Evolutionary conservation across 2,329 filamentous ascomycete genomes (phyloP).

Genomic region (Fusarium illudens): DNA sequence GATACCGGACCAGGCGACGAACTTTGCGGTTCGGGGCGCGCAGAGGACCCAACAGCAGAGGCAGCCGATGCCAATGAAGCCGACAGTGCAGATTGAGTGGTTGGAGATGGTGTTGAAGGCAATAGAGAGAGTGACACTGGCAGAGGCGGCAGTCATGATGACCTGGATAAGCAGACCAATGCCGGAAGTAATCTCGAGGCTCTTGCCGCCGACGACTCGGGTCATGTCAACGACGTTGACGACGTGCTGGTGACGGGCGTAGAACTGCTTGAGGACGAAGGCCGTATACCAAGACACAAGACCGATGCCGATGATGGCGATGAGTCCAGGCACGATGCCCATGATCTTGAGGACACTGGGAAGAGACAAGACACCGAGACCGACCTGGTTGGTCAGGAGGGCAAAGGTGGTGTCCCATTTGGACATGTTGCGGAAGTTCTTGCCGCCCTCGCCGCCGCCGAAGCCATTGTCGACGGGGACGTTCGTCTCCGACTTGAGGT

Average conservation of each 20-base stretch:
- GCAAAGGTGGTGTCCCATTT: constrained; percentile 48
- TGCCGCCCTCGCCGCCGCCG: constrained; percentile 42
- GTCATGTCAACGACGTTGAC: constrained; percentile 77
- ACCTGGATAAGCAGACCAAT: constrained; percentile 77
- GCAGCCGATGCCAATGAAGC: constrained; percentile 69
- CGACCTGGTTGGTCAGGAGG: constrained; percentile 48
- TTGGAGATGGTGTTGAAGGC: constrained; percentile 74
- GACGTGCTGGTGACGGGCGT: constrained; percentile 71
- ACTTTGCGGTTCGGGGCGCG: constrained; percentile 70
- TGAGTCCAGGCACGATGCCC: constrained; percentile 72
- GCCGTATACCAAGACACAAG: constrained; percentile 71
- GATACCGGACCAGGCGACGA: constrained; percentile 45
- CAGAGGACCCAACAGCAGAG: constrained; percentile 70
- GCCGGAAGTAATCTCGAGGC: constrained; percentile 46
- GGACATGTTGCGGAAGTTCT: constrained; percentile 47
- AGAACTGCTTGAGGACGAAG: constrained; percentile 68
- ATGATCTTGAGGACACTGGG: constrained; percentile 75
- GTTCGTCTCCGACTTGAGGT: constrained; percentile 31
- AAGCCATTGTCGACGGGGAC: constrained; percentile 42
- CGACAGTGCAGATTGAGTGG: constrained; percentile 70
- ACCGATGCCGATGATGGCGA: constrained; percentile 70
- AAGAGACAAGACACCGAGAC: constrained; percentile 68
- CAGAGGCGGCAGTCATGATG: constrained; percentile 73
- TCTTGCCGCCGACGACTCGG: constrained; percentile 56
- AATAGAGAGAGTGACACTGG: constrained; percentile 71